Evolutionary conservation across 345 rosid genomes (phyloP), one percentile per base, ranked within the genome.

Genomic region (Sapria himalayana): DNA sequence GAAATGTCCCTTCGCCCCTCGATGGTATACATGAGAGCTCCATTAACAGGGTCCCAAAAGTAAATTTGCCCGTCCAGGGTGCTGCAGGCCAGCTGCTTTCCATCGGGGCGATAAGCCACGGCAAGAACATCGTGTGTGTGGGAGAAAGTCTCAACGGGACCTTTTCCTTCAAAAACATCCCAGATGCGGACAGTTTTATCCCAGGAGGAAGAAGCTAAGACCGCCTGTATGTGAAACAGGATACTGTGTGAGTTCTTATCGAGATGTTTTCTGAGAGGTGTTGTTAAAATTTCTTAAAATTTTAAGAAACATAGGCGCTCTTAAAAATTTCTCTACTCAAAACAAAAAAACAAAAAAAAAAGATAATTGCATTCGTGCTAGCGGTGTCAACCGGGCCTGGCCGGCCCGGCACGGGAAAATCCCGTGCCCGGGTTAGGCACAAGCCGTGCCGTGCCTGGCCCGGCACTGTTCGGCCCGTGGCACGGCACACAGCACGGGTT

Each of bases 1-100:
- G 98, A 69, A 23, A 89, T 82, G 69, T 89, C 95, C 60, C 93
- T 82, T 41, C 98, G 70, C 7, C 93, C 98, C 59, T 89, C 98
- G 51, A 82, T 79, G 51, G 93, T 76, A 69, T 71, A 74, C 95
- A 89, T 82, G 52, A 82, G 49, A 34, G 58, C 22, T 17, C 98
- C 98, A 60, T 82, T 76, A 46, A 79, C 53, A 31, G 95, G 85
- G 61, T 82, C 95, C 95, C 98, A 89, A 66, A 82, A 89, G 66
- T 82, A 76, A 52, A 89, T 82, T 52, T 70, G 82, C 19, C 98
- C 98, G 61, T 89, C 98, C 41, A 89, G 60, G 42, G 98, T 76
- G 63, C 92, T 72, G 29, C 70, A 72, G 51, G 95, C 98, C 63
- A 89, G 43, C 41, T 89, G 94, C 60, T 59, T 76, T 56, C 94